phyloP scores from a whole-genome alignment of 2,329 filamentous ascomycete species.

The Fusarium sterilihyphosum region DNA sequence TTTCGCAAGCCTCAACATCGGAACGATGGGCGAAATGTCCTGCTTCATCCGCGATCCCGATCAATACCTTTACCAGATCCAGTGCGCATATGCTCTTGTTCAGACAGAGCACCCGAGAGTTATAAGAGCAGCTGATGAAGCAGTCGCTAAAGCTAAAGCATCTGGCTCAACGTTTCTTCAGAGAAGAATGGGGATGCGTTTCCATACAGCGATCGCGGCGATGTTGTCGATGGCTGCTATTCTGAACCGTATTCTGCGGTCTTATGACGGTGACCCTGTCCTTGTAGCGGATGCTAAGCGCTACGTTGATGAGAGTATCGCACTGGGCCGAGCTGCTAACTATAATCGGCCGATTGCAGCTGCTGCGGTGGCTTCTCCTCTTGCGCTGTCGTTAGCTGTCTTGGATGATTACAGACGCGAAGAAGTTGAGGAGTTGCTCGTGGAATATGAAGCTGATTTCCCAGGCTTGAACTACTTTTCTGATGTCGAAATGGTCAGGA shows the following conservation, averaged over 20 bases:
- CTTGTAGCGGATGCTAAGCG: background rate
- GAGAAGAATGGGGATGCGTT: background rate
- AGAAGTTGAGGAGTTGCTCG: background rate
- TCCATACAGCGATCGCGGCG: background rate
- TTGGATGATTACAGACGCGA: background rate
- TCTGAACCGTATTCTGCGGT: background rate
- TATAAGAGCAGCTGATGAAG: background rate
- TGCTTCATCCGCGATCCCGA: background rate
- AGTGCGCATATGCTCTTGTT: background rate
- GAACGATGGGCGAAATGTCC: background rate
- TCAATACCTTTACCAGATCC: slow-evolving; percentile 7
- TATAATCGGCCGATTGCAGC: slow-evolving; percentile 12
- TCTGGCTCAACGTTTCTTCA: background rate
- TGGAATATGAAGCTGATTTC: slow-evolving; percentile 12
- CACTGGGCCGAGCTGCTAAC: background rate
- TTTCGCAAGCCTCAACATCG: background rate
- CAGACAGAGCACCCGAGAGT: background rate
- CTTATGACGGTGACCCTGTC: background rate
- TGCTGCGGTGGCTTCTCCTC: background rate
- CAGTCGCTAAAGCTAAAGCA: background rate
- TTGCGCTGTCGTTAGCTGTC: background rate
- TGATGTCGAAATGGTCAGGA: background rate
- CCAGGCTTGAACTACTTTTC: background rate
- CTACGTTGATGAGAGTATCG: background rate
- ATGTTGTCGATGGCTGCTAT: background rate